Base-by-base conservation (phyloP, 257 asterid species). In the Galeopsis tetrahit region DNA sequence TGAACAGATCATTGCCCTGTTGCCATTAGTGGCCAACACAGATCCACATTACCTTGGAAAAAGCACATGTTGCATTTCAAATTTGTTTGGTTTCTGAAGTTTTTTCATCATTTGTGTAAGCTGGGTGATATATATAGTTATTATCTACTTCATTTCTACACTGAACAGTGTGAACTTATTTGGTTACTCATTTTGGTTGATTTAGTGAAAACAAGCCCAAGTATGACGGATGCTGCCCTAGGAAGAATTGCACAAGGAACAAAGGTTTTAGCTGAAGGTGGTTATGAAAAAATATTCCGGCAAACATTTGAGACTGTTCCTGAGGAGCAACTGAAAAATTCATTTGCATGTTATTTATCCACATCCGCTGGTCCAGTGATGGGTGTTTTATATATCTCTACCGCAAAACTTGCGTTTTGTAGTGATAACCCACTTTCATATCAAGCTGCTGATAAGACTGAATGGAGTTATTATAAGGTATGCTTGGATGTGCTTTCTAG, bases 321-420 rank as follows among this genome's bases (percentile, higher is more conserved):
- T 0, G 96, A 92, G 76, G 99, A 95, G 88, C 84, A 88, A 69
- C 96, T 95, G 76, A 81, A 78, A 53, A 85, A 95, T 63, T 82
- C 97, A 69, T 95, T 84, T 70, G 97, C 97, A 3, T 92, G 98
- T 66, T 95, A 95, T 84, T 79, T 95, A 62, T 95, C 99, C 71
- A 95, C 99, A 28, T 95, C 98, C 28, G 96, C 98, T 78, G 99
- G 99, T 80, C 98, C 99, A 17, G 99, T 92, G 66, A 92, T 92
- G 96, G 99, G 99, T 36, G 84, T 88, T 65, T 63, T 95, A 59
- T 95, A 95, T 48, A 75, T 95, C 48, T 95, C 99, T 63, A 80
- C 90, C 71, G 88, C 87, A 57, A 95, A 95, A 80, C 91, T 95
- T 72, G 98, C 97, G 43, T 95, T 95, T 82, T 87, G 91, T 76